These are phyloP conservation scores for Diaporthe ampelina DNA, from an alignment of 2,329 filamentous ascomycete species.

Conservation along the genomic window DNA sequence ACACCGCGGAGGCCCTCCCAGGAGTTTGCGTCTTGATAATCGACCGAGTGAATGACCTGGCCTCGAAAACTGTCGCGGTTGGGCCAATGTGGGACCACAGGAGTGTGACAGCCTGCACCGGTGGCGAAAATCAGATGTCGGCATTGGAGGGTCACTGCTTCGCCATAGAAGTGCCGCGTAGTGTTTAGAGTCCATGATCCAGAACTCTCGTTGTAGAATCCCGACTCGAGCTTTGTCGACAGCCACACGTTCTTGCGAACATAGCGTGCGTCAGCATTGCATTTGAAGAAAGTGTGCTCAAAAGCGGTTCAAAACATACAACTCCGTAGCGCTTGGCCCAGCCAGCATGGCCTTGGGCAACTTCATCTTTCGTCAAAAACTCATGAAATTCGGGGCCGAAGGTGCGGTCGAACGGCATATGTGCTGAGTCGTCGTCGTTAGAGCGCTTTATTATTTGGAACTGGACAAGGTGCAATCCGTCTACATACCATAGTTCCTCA, in stretches of 20 bases:
- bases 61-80: no score
- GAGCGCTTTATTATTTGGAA: not conserved
- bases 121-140: no score
- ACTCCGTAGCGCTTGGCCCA: not conserved
- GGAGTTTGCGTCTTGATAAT: no score
- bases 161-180: not conserved
- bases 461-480: not conserved
- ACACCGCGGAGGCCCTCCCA: no score
- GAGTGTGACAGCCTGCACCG: no score
- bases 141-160: not conserved
- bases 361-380: not conserved
- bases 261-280: not conserved
- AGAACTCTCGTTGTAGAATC: not conserved
- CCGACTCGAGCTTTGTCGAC: not conserved
- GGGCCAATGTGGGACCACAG: no score
- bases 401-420: conserved; percentile 1
- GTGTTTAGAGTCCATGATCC: not conserved
- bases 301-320: not conserved
- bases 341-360: not conserved
- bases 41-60: no score
- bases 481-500: not conserved
- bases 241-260: not conserved
- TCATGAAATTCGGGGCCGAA: not conserved
- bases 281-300: not conserved
- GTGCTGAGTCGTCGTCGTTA: not conserved